Percentiles rank a stretch among this genome's conserved stretches.
These are phyloP conservation scores for Sclerotinia borealis DNA, from an alignment of 2,329 filamentous ascomycete species.

Conservation along the genomic window DNA sequence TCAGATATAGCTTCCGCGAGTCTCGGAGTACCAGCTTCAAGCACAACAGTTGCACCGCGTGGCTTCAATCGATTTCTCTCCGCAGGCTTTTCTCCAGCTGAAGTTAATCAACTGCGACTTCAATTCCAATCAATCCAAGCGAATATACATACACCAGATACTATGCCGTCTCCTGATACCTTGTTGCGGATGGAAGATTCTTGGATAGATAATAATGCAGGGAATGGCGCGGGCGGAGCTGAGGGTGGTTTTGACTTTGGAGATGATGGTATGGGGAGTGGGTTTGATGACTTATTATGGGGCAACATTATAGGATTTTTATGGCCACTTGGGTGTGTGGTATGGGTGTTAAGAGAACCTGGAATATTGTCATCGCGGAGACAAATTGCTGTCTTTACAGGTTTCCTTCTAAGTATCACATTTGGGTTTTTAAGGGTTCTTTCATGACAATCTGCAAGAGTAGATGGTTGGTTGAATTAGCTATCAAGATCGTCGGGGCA, in stretches of 20 bases:
- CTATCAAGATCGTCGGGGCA: not conserved
- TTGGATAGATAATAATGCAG: slow-evolving; percentile 72
- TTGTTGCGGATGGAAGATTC: slow-evolving; percentile 77
- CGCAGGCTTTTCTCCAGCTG: slow-evolving; percentile 74
- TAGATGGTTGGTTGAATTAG: no score
- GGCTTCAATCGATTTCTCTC: slow-evolving; percentile 84
- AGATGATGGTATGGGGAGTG: slow-evolving; percentile 34
- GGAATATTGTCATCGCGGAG: slow-evolving; percentile 80
- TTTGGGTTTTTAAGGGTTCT: slow-evolving; percentile 59
- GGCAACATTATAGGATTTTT: slow-evolving; percentile 91
- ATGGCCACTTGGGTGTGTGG: slow-evolving; percentile 81
- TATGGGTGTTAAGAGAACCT: slow-evolving; percentile 81
- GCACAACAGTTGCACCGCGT: slow-evolving; percentile 51
- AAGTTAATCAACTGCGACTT: slow-evolving; percentile 77
- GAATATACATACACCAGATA: slow-evolving; percentile 77
- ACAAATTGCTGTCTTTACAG: slow-evolving; percentile 80
- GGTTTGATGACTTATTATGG: slow-evolving; percentile 79
- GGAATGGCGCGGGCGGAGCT: slow-evolving; percentile 35
- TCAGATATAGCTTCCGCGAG: slow-evolving; percentile 7
- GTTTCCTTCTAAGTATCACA: slow-evolving; percentile 70
- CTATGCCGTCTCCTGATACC: slow-evolving; percentile 73
- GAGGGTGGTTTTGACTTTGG: slow-evolving; percentile 34
- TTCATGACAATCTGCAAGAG: slow-evolving; percentile 25
- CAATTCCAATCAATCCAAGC: slow-evolving; percentile 86
- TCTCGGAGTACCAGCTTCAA: slow-evolving; percentile 15